Evolutionary conservation across 2,329 filamentous ascomycete species (phyloP), one percentile per base, ranked within the genome.

Genomic region (Macrophomina pseudophaseolina): DNA sequence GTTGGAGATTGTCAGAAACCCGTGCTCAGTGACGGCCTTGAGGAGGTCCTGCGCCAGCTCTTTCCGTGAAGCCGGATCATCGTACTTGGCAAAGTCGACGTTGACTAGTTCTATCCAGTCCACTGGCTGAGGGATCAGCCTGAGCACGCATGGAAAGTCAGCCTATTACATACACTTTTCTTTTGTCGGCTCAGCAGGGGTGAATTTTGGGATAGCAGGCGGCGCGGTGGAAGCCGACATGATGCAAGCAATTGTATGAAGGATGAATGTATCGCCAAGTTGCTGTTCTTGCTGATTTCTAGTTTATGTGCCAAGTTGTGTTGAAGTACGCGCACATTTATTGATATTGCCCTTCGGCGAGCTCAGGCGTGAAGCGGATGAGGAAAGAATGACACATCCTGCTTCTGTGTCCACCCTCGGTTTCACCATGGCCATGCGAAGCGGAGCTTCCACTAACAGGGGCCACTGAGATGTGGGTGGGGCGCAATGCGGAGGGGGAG

Each of bases 51-150:
- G 56, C 2, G 56, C 56, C 14, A 59, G 40, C 28, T 59, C 56
- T 7, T 59, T 59, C 5, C 56, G 46, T 2, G 56, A 48, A 3
- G 0, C 9, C 7, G 56, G 56, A 16, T 59, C n/a, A 4, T 59
- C 40, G 8, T 46, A 59, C 56, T 59, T 59, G 56, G 40, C 56
- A 1, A 59, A 59, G 40, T 59, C 56, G 23, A 59, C 40, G 40
- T 59, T 59, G 23, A 59, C 56, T 7, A 59, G 56, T 4, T 59
- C 56, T 5, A 59, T 48, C 56, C 56, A 59, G 38, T 59, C 56
- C 12, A 59, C 56, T 59, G n/a, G 9, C 6, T 11, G 7, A 12
- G 12, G 1, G 7, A 32, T 59, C 40, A 59, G 56, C 28, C n/a
- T 3, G 7, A 6, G 14, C 2, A 32, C 1, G 30, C 35, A 44